Evolutionary conservation across 139 green algal species (phyloP).

Genomic region (Marvania coccoides): DNA sequence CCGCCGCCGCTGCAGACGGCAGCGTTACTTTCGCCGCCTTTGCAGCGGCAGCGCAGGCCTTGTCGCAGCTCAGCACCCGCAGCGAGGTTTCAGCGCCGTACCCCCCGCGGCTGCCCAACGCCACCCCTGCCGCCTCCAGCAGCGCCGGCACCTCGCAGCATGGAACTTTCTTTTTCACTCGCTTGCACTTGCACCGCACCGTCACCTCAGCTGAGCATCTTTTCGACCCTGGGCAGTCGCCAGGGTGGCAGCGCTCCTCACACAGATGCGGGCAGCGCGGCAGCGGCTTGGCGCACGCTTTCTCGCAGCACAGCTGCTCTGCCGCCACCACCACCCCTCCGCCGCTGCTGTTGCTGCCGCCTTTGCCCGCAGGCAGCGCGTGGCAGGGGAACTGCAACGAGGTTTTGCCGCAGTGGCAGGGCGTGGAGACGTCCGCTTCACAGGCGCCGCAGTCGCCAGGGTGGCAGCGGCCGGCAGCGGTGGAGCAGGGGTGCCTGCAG

Average conservation of each 20-base stretch:
- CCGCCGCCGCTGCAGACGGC: background rate
- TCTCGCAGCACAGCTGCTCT: constrained; percentile 37
- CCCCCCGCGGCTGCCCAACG: background rate
- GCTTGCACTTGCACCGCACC: constrained; percentile 62
- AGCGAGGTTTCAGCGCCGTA: constrained; percentile 32
- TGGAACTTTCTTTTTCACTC: constrained; percentile 43
- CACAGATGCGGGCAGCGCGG: constrained; percentile 55
- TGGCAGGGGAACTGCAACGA: constrained; percentile 47
- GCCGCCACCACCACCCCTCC: background rate
- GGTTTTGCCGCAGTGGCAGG: constrained; percentile 61
- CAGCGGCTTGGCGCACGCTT: constrained; percentile 51
- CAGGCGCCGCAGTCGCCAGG: constrained; percentile 11
- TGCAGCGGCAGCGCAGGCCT: constrained; percentile 25
- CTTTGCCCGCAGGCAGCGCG: too few relatives aligned
- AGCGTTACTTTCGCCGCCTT: background rate
- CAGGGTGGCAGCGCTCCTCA: constrained; percentile 43
- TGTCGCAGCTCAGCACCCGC: constrained; percentile 51
- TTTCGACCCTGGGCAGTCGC: constrained; percentile 37
- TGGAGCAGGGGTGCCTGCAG: constrained; percentile 55
- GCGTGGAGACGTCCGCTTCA: background rate
- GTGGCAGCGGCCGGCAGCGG: constrained; percentile 41
- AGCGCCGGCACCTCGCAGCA: constrained; percentile 45
- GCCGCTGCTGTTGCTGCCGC: constrained; percentile 8
- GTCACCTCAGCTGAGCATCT: constrained; percentile 51
- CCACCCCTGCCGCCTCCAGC: constrained; percentile 11